A percentile compares a stretch with the other conserved stretches of the same genome.
These are phyloP conservation scores for Brassica cretica DNA, from an alignment of 345 rosid species.

Conservation along the genomic window DNA sequence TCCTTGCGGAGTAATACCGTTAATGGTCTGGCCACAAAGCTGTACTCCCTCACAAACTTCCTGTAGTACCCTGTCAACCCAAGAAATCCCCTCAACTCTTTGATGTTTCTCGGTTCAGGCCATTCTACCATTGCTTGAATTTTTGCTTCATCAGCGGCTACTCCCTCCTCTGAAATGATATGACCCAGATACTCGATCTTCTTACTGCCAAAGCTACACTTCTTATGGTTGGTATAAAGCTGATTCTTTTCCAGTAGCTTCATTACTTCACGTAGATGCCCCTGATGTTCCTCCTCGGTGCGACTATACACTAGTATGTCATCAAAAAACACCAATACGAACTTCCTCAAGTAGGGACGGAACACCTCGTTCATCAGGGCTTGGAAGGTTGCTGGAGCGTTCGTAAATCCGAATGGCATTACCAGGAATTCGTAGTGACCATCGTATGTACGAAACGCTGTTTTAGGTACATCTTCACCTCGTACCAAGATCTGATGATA, in stretches of 20 bases:
- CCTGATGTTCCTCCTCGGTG: neutral
- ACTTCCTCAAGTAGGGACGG: too few species aligned
- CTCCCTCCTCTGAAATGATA: neutral
- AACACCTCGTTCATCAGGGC: too few species aligned
- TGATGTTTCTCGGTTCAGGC: neutral
- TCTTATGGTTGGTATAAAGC: neutral
- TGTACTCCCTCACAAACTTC: neutral
- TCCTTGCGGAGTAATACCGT: neutral
- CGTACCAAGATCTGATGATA: neutral
- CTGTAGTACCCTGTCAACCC: neutral
- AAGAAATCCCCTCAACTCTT: neutral
- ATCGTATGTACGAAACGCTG: too few species aligned
- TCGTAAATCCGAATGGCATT: too few species aligned
- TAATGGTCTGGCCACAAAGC: neutral
- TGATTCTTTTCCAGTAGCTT: neutral
- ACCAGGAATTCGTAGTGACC: too few species aligned
- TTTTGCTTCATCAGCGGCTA: neutral
- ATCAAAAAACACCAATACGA: too few species aligned
- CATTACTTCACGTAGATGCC: neutral
- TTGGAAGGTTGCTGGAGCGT: too few species aligned
- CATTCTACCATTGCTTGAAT: neutral
- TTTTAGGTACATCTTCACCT: neutral
- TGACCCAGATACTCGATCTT: neutral
- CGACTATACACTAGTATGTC: too few species aligned
- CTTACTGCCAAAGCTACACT: neutral